Evolutionary conservation across 345 rosid species (phyloP), one percentile per base, ranked within the genome.

Genomic region (Limnanthes douglasii): DNA sequence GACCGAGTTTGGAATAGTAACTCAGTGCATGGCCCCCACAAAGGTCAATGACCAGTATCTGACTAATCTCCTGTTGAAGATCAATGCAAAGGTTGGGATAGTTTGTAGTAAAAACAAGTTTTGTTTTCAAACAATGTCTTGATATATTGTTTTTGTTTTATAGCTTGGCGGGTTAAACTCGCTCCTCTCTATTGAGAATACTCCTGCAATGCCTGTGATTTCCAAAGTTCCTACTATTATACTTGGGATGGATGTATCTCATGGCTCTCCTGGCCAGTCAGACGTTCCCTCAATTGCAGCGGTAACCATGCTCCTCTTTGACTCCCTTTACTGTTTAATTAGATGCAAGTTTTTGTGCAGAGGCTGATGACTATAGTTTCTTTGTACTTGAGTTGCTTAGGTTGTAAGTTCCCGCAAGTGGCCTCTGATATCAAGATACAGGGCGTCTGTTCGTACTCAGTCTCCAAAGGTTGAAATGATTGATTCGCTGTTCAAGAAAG

Each of bases 101-200:
- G 18, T 56, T 41, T 35, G 25, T 8, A 18, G 31, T 26, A 6
- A 26, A 26, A 26, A 9, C 11, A 26, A 26, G 11, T 8, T 8
- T 26, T 26, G 8, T 9, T 15, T 42, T 15, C 25, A 8, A 41
- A 22, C 56, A 43, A 19, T 24, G 25, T n/a, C 36, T 53, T 43
- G 19, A 35, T 37, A 12, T 9, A 12, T 34, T 15, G 38, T 24
- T 23, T 31, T 3, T 21, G n/a, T 8, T 27, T 45, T 31, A 49
- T 62, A 88, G 97, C 93, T 88, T 34, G 97, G 97, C 9, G 97
- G 97, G 11, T 56, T 88, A 32, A 88, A 88, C 50, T 72, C 95
- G 0, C 2, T 79, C 45, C 43, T 83, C 17, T 51, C 76, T 2
- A 53, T 88, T 18, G 95, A 88, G 43, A 78, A 62, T 1, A 47